Percentiles rank a stretch among this genome's conserved stretches.
Conservation (phyloP, 1,284 basidiomycete species). For the Sanguinoderma infundibulare region DNA sequence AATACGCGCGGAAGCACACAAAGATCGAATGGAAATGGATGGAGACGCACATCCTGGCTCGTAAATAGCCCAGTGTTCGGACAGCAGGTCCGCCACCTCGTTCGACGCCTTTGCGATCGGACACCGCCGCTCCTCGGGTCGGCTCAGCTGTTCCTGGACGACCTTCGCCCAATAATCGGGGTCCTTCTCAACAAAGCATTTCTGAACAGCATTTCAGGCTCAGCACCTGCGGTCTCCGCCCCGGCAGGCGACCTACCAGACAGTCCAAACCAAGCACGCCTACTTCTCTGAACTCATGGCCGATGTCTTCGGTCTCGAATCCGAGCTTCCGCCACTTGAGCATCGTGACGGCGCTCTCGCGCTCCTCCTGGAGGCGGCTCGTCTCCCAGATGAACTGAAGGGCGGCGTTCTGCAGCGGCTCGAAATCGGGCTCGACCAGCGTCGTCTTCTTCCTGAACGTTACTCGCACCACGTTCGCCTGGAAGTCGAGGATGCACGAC, state of each 20-base stretch:
- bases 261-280: slow-evolving; percentile 89
- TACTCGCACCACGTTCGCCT: slow-evolving; percentile 85
- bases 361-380: slow-evolving; percentile 60
- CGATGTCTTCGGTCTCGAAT: slow-evolving; percentile 79
- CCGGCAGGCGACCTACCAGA: slow-evolving; percentile 53
- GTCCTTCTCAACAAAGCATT: slow-evolving; percentile 49
- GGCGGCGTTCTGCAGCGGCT: slow-evolving; percentile 63
- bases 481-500: slow-evolving; percentile 90
- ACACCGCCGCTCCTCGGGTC: slow-evolving; percentile 79
- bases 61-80: slow-evolving; percentile 87
- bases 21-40: neutral
- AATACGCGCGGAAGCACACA: neutral
- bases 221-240: neutral
- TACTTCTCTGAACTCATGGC: slow-evolving; percentile 82
- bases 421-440: slow-evolving; percentile 70
- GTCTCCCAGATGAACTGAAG: slow-evolving; percentile 77
- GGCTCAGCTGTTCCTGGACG: slow-evolving; percentile 84
- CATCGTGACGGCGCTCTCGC: slow-evolving; percentile 49
- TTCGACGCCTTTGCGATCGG: slow-evolving; percentile 88
- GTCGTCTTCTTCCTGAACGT: slow-evolving; percentile 83
- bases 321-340: slow-evolving; percentile 83
- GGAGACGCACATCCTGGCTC: slow-evolving; percentile 69
- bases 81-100: slow-evolving; percentile 85
- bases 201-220: slow-evolving; percentile 33
- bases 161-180: slow-evolving; percentile 84